phyloP scores from a whole-genome alignment of 306 rosid species.

The Trifolium repens region DNA sequence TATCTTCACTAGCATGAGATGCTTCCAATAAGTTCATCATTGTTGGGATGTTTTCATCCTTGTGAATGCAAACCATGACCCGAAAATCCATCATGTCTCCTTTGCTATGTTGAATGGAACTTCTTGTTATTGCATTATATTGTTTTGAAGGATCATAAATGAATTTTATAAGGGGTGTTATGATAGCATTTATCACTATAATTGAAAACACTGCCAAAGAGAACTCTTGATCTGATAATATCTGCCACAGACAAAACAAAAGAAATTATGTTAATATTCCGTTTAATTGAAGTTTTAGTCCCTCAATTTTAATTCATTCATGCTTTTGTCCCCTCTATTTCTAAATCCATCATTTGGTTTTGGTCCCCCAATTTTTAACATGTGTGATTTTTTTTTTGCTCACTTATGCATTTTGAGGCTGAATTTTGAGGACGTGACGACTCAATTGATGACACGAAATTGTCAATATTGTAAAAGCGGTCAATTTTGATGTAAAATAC shows the following conservation, averaged over 20 bases:
- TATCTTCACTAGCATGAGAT: constrained; percentile 60
- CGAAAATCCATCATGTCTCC: constrained; percentile 47
- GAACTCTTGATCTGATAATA: constrained; percentile 53
- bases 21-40: constrained; percentile 59
- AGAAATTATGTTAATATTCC: background rate
- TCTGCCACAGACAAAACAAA: constrained; percentile 38
- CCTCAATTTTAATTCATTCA: too few relatives aligned
- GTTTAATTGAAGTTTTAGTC: too few relatives aligned
- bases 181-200: constrained; percentile 43
- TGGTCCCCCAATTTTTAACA: too few relatives aligned
- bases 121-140: constrained; percentile 45
- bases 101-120: constrained; percentile 56
- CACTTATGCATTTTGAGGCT: too few relatives aligned
- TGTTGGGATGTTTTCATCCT: constrained; percentile 51
- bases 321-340: too few relatives aligned
- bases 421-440: too few relatives aligned
- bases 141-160: constrained; percentile 60
- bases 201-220: constrained; percentile 50
- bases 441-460: too few relatives aligned
- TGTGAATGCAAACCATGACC: constrained; percentile 62
- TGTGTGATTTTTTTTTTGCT: too few relatives aligned
- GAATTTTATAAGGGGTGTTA: constrained; percentile 57
- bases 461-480: too few relatives aligned
- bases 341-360: too few relatives aligned
- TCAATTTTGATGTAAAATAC: too few relatives aligned